A percentile compares a stretch with the other conserved stretches of the same genome.
Conservation (phyloP, 1,284 basidiomycete species). For the Ganoderma sp. region DNA sequence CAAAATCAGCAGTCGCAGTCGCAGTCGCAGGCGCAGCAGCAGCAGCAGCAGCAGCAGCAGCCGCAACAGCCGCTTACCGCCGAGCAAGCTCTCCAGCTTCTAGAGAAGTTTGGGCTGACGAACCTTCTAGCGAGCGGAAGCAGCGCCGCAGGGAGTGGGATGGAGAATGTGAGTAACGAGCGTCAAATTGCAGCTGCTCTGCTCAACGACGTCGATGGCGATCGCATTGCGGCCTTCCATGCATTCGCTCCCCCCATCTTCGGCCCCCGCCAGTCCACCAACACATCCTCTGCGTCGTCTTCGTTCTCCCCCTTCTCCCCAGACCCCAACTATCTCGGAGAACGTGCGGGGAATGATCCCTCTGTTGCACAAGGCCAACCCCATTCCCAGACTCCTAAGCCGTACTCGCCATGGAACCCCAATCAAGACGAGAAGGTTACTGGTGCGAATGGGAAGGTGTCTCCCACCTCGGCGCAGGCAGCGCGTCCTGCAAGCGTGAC, state of each 20-base stretch:
- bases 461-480: slow-evolving; percentile 47
- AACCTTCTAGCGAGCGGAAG: slow-evolving; percentile 45
- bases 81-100: slow-evolving; percentile 70
- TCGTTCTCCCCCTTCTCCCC: slow-evolving; percentile 51
- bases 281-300: slow-evolving; percentile 29
- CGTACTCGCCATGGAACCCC: slow-evolving; percentile 54
- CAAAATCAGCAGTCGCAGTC: slow-evolving; percentile 2
- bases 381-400: slow-evolving; percentile 50
- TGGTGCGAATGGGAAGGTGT: slow-evolving; percentile 45
- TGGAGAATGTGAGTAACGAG: slow-evolving; percentile 31
- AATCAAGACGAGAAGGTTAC: slow-evolving; percentile 38
- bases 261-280: slow-evolving; percentile 31
- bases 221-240: slow-evolving; percentile 34
- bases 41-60: slow-evolving; percentile 4
- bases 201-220: slow-evolving; percentile 35
- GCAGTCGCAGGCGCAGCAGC: not conserved
- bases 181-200: slow-evolving; percentile 33
- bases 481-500: slow-evolving; percentile 50
- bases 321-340: slow-evolving; percentile 43
- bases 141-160: slow-evolving; percentile 19
- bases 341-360: slow-evolving; percentile 35
- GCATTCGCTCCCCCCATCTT: slow-evolving; percentile 34
- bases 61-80: slow-evolving; percentile 50
- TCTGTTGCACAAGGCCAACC: slow-evolving; percentile 32
- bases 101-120: slow-evolving; percentile 64